Conservation (phyloP, 495 filamentous ascomycete species). For the Penicillium longicatenatum region DNA sequence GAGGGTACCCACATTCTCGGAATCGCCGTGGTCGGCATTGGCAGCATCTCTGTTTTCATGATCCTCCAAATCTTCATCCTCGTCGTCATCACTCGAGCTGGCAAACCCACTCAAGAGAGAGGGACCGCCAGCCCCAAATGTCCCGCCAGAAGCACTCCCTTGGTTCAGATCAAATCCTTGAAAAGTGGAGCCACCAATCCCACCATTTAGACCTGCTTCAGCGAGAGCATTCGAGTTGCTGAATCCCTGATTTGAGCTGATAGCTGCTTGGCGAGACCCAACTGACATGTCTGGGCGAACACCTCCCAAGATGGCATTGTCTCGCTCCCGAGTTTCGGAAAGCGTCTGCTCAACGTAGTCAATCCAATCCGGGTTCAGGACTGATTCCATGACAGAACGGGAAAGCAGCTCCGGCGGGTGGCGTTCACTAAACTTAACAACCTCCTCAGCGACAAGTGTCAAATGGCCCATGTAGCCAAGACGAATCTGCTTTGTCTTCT, state of each 20-base stretch:
- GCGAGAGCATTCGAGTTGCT: slow-evolving; percentile 68
- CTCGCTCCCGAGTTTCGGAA: slow-evolving; percentile 90
- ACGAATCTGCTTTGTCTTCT: slow-evolving; percentile 79
- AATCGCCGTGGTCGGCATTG: slow-evolving; percentile 43
- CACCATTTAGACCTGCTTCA: slow-evolving; percentile 69
- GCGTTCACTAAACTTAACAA: slow-evolving; percentile 96
- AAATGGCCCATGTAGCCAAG: slow-evolving; percentile 99
- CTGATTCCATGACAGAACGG: slow-evolving; percentile 80
- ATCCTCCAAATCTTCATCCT: slow-evolving; percentile 93
- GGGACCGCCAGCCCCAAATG: slow-evolving; percentile 65
- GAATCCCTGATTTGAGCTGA: slow-evolving; percentile 61
- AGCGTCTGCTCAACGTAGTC: slow-evolving; percentile 94
- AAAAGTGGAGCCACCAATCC: slow-evolving; percentile 55
- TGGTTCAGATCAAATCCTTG: slow-evolving; percentile 79
- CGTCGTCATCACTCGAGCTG: slow-evolving; percentile 93
- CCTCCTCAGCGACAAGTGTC: slow-evolving; percentile 96
- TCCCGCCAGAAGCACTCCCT: slow-evolving; percentile 62
- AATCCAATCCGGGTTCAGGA: slow-evolving; percentile 86
- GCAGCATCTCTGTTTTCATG: slow-evolving; percentile 62
- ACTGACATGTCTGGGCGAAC: slow-evolving; percentile 87
- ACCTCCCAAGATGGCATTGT: slow-evolving; percentile 97
- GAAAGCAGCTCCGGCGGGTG: slow-evolving; percentile 87
- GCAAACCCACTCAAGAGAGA: slow-evolving; percentile 91
- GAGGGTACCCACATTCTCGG: slow-evolving; percentile 68
- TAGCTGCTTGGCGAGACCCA: slow-evolving; percentile 65